Evolutionary conservation across 2,329 filamentous ascomycete species (phyloP).

Genomic region (Fusarium vanettenii): DNA sequence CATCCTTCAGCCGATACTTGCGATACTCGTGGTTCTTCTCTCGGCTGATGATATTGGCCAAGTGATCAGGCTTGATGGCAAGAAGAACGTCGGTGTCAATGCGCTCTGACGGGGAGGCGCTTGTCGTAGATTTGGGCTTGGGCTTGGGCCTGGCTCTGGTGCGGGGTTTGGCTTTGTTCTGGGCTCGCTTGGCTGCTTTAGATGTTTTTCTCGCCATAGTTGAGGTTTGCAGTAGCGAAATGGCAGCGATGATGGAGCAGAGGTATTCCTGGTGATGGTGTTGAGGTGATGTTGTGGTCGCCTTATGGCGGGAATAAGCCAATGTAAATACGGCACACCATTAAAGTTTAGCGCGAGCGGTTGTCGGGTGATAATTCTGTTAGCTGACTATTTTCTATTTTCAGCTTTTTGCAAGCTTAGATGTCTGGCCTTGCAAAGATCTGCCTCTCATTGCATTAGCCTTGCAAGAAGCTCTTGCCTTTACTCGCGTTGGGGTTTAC

Average conservation of each 20-base stretch:
- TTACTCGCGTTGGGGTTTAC: too few relatives aligned
- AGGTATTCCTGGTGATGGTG: not conserved
- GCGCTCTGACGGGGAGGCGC: not conserved
- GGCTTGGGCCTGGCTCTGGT: not conserved
- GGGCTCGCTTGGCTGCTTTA: not conserved
- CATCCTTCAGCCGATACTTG: slow-evolving; percentile 39
- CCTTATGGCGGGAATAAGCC: not conserved
- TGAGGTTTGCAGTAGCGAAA: not conserved
- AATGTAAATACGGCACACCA: not conserved
- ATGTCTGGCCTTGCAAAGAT: too few relatives aligned
- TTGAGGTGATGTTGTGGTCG: not conserved
- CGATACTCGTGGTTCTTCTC: slow-evolving; percentile 45
- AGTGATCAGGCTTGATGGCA: slow-evolving; percentile 35
- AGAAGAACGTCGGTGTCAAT: slow-evolving; percentile 35
- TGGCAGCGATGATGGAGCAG: not conserved
- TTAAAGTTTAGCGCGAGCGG: too few relatives aligned
- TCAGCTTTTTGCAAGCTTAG: too few relatives aligned
- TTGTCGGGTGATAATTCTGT: too few relatives aligned
- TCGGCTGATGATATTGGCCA: slow-evolving; percentile 33
- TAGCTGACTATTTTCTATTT: too few relatives aligned
- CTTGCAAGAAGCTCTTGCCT: too few relatives aligned
- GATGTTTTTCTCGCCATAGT: not conserved
- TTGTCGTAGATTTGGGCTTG: not conserved
- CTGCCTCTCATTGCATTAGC: too few relatives aligned
- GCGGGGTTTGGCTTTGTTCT: not conserved